Evolutionary conservation across 306 rosid genomes (phyloP).

Genomic region (Lupinus albus): DNA sequence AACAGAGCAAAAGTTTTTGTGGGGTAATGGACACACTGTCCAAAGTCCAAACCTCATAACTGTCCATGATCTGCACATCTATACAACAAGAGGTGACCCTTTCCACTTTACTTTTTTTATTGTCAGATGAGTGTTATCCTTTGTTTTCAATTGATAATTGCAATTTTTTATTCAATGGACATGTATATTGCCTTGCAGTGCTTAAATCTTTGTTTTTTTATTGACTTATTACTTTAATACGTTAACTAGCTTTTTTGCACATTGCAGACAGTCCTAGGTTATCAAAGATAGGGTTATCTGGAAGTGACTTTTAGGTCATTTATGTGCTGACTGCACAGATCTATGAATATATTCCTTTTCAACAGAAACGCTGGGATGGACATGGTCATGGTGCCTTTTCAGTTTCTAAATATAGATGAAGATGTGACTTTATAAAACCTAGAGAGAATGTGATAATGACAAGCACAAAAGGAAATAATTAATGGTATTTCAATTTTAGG

Average conservation of each 20-base stretch:
- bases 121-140: constrained; percentile 50
- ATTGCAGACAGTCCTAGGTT: constrained; percentile 46
- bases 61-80: constrained; percentile 39
- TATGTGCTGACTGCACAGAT: constrained; percentile 50
- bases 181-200: constrained; percentile 17
- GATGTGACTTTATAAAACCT: constrained; percentile 36
- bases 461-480: constrained; percentile 1
- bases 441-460: constrained; percentile 30
- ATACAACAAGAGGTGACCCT: constrained; percentile 32
- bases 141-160: constrained; percentile 10
- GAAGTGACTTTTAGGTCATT: constrained; percentile 40
- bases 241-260: constrained; percentile 30
- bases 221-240: not conserved
- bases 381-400: constrained; percentile 51
- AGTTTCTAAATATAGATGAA: constrained; percentile 38
- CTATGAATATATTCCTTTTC: constrained; percentile 54
- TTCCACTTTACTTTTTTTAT: constrained; percentile 29
- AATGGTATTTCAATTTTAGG: constrained; percentile 24
- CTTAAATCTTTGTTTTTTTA: not conserved
- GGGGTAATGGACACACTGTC: not conserved
- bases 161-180: not conserved
- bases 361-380: constrained; percentile 41
- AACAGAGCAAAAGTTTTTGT: not conserved
- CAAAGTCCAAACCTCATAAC: constrained; percentile 16
- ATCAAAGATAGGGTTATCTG: constrained; percentile 20